Conservation (phyloP, 176 grass and related monocot genomes). For the Tillandsia fasciculata region DNA sequence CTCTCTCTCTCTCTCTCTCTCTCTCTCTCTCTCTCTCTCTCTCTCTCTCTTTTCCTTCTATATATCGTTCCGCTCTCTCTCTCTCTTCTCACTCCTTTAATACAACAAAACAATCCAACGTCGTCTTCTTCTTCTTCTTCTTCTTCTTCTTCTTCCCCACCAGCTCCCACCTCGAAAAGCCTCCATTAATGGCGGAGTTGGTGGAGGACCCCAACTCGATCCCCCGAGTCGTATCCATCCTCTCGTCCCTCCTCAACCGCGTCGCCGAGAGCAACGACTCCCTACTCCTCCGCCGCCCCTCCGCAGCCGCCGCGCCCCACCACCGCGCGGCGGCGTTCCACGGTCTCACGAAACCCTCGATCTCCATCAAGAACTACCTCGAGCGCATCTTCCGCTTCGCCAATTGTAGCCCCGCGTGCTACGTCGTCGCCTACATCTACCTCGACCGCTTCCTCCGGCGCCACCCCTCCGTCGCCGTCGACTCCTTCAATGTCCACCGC, state of each 20-base stretch:
- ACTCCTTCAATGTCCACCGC: conserved; percentile 98
- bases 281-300: neutral
- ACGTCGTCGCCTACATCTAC: conserved; percentile 92
- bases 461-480: conserved; percentile 56
- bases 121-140: neutral
- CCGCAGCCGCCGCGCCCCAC: neutral
- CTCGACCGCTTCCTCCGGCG: conserved; percentile 79
- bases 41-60: neutral
- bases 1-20: neutral
- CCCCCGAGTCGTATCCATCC: conserved; percentile 69
- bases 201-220: conserved; percentile 34
- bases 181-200: conserved; percentile 25
- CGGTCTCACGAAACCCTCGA: conserved; percentile 73
- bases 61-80: neutral
- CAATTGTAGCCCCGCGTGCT: conserved; percentile 80
- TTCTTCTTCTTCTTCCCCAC: conserved; percentile 13
- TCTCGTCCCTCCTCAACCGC: conserved; percentile 68
- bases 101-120: neutral
- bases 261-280: conserved; percentile 64
- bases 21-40: neutral
- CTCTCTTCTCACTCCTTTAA: neutral
- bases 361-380: conserved; percentile 78
- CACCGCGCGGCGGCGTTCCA: conserved; percentile 55
- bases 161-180: conserved; percentile 28
- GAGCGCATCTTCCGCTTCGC: conserved; percentile 97